phyloP scores from a whole-genome alignment of 345 rosid species.

The Xanthoceras sorbifolium region DNA sequence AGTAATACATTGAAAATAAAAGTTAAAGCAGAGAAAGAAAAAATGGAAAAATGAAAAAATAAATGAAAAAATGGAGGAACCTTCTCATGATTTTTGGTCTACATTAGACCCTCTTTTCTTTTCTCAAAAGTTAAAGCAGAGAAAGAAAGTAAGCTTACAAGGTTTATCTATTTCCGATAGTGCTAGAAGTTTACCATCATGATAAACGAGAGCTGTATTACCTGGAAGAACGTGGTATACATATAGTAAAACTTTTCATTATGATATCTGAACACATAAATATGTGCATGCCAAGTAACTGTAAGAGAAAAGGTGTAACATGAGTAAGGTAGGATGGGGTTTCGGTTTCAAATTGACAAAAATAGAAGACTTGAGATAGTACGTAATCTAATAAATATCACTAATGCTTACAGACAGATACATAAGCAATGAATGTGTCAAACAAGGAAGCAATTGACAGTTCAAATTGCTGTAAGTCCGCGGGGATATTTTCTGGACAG shows the following conservation, averaged over 20 bases:
- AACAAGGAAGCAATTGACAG: not conserved
- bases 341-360: not conserved
- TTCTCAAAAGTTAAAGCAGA: conserved; percentile 12
- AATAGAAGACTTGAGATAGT: conserved; percentile 1
- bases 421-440: not conserved
- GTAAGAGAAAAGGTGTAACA: not conserved
- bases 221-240: conserved; percentile 50
- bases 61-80: not conserved
- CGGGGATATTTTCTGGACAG: not conserved
- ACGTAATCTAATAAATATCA: not conserved
- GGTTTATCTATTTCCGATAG: conserved; percentile 85
- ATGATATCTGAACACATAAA: not conserved
- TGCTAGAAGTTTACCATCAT: conserved; percentile 88
- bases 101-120: not conserved
- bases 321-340: conserved; percentile 11
- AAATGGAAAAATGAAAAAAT: not conserved
- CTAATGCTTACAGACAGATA: not conserved
- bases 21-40: no score
- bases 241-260: conserved; percentile 16
- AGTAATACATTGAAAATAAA: no score
- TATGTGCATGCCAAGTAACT: conserved; percentile 10
- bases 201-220: conserved; percentile 84
- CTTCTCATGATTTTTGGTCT: not conserved
- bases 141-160: conserved; percentile 49
- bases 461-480: not conserved